These are phyloP conservation scores for Jatropha curcas DNA, from an alignment of 345 rosid genomes.

Conservation along the genomic window DNA sequence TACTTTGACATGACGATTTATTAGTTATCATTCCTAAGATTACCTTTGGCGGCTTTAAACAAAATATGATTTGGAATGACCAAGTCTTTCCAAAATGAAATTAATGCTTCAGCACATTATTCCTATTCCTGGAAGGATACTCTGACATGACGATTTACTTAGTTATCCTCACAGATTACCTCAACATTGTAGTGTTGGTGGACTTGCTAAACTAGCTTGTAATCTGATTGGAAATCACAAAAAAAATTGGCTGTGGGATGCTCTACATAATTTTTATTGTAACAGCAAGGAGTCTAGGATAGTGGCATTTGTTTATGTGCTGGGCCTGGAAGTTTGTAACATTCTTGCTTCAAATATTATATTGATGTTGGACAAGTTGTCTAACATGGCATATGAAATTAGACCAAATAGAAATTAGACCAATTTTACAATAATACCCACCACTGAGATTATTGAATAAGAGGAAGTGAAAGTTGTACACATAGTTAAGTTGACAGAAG, in stretches of 20 bases:
- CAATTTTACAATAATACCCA: no score
- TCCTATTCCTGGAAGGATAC: not conserved
- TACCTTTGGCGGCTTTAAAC: conserved; percentile 7
- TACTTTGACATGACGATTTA: no score
- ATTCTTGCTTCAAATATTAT: no score
- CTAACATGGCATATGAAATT: no score
- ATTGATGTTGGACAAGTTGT: no score
- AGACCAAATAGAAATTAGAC: no score
- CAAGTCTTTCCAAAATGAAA: not conserved
- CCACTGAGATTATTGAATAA: not conserved
- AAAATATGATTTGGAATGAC: not conserved
- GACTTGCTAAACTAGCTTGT: not conserved
- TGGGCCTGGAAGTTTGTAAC: no score
- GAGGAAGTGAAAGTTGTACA: not conserved
- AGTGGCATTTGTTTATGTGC: no score
- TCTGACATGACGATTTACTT: not conserved
- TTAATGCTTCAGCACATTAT: not conserved
- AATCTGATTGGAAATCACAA: conserved; percentile 4
- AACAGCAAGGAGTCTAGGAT: not conserved
- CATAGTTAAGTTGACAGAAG: conserved; percentile 71
- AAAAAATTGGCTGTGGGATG: conserved; percentile 6
- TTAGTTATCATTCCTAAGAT: no score
- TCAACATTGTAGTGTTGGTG: conserved; percentile 4
- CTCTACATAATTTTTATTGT: not conserved
- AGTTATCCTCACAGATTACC: no score